A percentile compares a stretch with the other conserved stretches of the same genome.
phyloP scores from a whole-genome alignment of 345 rosid genomes.

The Carallia brachiata region DNA sequence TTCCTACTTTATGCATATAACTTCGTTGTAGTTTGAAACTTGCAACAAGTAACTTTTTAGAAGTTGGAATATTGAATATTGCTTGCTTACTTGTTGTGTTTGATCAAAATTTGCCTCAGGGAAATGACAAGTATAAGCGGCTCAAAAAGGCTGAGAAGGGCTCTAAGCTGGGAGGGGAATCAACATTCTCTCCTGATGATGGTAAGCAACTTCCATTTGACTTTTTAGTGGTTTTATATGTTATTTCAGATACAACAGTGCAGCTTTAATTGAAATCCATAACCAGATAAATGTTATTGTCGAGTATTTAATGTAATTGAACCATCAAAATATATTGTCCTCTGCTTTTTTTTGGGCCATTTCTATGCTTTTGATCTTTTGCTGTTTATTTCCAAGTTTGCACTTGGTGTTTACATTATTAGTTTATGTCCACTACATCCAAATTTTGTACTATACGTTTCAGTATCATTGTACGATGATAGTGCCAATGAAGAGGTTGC shows the following conservation, averaged over 20 bases:
- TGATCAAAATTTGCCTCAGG: slow-evolving; percentile 41
- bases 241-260: not conserved
- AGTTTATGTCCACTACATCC: slow-evolving; percentile 3
- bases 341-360: too few species aligned
- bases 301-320: not conserved
- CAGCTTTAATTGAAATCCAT: too few species aligned
- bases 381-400: not conserved
- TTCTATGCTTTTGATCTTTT: not conserved
- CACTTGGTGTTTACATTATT: slow-evolving; percentile 4
- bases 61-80: not conserved
- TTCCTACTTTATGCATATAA: too few species aligned
- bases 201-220: slow-evolving; percentile 34
- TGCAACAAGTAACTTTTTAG: not conserved
- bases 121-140: slow-evolving; percentile 79
- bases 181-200: slow-evolving; percentile 69
- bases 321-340: not conserved
- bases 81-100: not conserved
- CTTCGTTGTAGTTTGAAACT: not conserved
- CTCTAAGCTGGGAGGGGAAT: slow-evolving; percentile 42
- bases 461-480: slow-evolving; percentile 68
- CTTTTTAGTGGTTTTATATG: not conserved
- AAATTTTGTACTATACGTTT: slow-evolving; percentile 7
- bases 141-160: slow-evolving; percentile 82
- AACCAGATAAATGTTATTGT: not conserved
- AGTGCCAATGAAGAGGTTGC: slow-evolving; percentile 84